Evolutionary conservation across 805 yeast species (phyloP), one percentile per base, ranked within the genome.

Genomic region (Scheffersomyces stipitis): DNA sequence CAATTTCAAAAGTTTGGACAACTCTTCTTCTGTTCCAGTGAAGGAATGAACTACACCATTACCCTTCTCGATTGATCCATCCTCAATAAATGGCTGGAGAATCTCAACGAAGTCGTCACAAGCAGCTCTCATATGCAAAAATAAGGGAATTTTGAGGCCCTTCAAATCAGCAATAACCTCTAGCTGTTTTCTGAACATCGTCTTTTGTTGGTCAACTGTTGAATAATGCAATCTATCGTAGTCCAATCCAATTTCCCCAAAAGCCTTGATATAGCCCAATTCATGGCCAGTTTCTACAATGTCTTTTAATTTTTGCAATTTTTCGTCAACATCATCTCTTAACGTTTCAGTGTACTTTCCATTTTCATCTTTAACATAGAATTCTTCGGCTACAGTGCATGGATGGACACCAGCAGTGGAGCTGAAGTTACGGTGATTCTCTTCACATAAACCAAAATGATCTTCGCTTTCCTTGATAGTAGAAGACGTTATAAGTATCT

Each of bases 321-420:
- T 81, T 2, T 50, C 50, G 3, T 61, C 69, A 2, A 60, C 59
- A 29, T 60, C 58, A 10, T 52, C 53, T 10, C 45, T 28, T 23
- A 56, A 49, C 15, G 52, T 48, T 71, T 90, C 53, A 58, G 56
- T 50, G 22, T 46, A 54, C n/a, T 39, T 32, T 7, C 45, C 44
- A 6, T 40, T 44, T 6, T 40, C 49, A 5, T 44, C 37, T 17
- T 58, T 40, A 3, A 45, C 50, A 36, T 62, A 69, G 45, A 68
- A 69, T 37, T 69, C 74, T 28, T 47, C 46, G 9, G 71, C 69
- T 0, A 89, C 95, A 13, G 83, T 70, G 60, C 99, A 91, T 0
- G 99, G 99, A 64, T 93, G 99, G 2, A 91, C 95, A 9, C 99
- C 99, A 2, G 81, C 90, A 0, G 99, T 93, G 16, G 85, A 78